These are phyloP conservation scores for Solidago caesia DNA, from an alignment of 129 eudicot species.

Conservation along the genomic window DNA sequence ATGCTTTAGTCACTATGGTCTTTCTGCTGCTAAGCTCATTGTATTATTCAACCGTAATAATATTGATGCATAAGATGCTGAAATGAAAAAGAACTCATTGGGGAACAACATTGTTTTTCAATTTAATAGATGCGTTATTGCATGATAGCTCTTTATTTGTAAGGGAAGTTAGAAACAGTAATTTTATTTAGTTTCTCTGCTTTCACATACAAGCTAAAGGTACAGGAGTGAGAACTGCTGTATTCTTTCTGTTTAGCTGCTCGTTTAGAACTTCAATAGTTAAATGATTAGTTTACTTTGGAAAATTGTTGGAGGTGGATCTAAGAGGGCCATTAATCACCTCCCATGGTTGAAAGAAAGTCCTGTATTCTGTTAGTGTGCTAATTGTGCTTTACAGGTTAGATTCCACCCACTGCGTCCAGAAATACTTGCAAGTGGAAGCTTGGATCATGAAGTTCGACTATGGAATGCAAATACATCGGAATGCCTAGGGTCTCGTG, in stretches of 20 bases:
- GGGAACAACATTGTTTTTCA: too few relatives aligned
- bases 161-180: slow-evolving; percentile 1
- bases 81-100: too few relatives aligned
- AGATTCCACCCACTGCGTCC: slow-evolving; percentile 89
- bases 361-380: slow-evolving; percentile 1
- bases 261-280: not conserved
- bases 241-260: not conserved
- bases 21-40: slow-evolving; percentile 7
- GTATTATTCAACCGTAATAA: not conserved
- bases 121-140: not conserved
- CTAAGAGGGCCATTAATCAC: not conserved
- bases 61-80: slow-evolving; percentile 8
- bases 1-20: slow-evolving; percentile 7
- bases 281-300: not conserved
- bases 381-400: slow-evolving; percentile 56
- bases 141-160: not conserved
- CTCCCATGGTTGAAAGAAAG: not conserved
- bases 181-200: not conserved
- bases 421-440: slow-evolving; percentile 93
- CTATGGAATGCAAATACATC: slow-evolving; percentile 95
- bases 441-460: slow-evolving; percentile 97
- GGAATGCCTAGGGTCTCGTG: slow-evolving; percentile 83
- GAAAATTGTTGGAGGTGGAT: not conserved
- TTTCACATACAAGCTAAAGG: not conserved
- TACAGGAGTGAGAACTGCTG: not conserved